Evolutionary conservation across 2,329 filamentous ascomycete genomes (phyloP).

Genomic region (Aspergillus sergii): DNA sequence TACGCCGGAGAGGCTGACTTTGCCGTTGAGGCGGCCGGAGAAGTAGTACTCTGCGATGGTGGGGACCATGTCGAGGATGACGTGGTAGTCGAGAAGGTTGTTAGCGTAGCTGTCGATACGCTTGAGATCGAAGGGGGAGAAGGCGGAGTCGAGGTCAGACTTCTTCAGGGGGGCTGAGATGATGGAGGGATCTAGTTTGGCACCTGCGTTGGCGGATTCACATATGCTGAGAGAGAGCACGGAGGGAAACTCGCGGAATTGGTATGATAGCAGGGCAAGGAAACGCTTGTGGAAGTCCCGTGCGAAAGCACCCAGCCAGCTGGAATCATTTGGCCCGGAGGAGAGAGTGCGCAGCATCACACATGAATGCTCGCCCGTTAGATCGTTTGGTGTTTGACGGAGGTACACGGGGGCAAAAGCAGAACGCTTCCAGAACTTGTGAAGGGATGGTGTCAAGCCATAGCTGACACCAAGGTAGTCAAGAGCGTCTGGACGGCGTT

Average conservation of each 20-base stretch:
- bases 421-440: conserved; percentile 95
- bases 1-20: conserved; percentile 74
- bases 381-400: conserved; percentile 90
- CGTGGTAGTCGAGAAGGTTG: conserved; percentile 96
- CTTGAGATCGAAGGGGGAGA: conserved; percentile 94
- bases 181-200: conserved; percentile 64
- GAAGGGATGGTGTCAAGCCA: conserved; percentile 80
- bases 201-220: conserved; percentile 76
- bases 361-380: conserved; percentile 96
- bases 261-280: conserved; percentile 83
- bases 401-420: conserved; percentile 89
- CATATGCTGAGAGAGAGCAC: conserved; percentile 82
- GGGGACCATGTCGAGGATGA: conserved; percentile 90
- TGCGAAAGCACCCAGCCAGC: conserved; percentile 88
- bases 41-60: conserved; percentile 84
- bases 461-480: conserved; percentile 97
- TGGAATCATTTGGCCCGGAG: conserved; percentile 62
- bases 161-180: conserved; percentile 66
- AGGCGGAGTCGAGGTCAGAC: conserved; percentile 70
- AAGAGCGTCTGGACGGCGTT: conserved; percentile 75
- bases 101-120: conserved; percentile 93
- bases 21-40: conserved; percentile 68
- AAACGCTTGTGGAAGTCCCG: conserved; percentile 96
- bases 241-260: conserved; percentile 82
- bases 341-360: conserved; percentile 88